Base-by-base conservation (phyloP, 1,284 basidiomycete genomes). In the Golubevia pallescens region DNA sequence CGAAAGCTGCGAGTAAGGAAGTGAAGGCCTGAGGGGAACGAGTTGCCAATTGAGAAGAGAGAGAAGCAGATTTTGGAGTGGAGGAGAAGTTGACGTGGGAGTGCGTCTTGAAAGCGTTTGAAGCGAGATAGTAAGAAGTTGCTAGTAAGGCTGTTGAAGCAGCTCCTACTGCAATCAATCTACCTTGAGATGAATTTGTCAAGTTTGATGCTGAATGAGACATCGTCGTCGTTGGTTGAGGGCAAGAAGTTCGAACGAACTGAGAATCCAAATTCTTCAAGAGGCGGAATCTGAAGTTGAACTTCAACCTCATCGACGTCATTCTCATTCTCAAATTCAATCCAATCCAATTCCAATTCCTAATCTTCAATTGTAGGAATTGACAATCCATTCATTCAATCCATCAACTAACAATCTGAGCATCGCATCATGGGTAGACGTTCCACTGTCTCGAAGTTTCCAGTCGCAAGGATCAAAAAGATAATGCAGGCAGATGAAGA, bases 401-500 rank as follows among this genome's bases (percentile, higher is more conserved):
- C 28, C 28, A 28, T 28, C 28, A 28, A 28, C 28, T 28, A 28
- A 28, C 28, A 28, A 28, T 28, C 28, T 28, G 28, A 28, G 28
- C 28, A 28, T 28, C 28, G 28, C 28, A 48, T 48, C 14, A 84
- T 84, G 82, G 82, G 78, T 32, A 78, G 78, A 53, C 74, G 79
- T 20, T 74, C 73, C 7, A 70, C 73, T 52, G 70, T 77, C 48
- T 71, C 71, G 72, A 84, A 84, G 60, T 85, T 85, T 52, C 82
- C 82, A 38, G 81, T 85, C 4, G 96, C 96, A 5, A 90, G 96
- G 63, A 99, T 98, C 88, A 99, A 98, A 89, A 94, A 95, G 88
- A 97, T 99, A 69, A 99, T 99, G 94, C 96, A 99, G 88, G 95
- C 96, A 86, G 96, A 99, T 85, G 97, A 99, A 85, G 96, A 99